Base-by-base conservation (phyloP, 257 asterid genomes). In the Phtheirospermum japonicum region DNA sequence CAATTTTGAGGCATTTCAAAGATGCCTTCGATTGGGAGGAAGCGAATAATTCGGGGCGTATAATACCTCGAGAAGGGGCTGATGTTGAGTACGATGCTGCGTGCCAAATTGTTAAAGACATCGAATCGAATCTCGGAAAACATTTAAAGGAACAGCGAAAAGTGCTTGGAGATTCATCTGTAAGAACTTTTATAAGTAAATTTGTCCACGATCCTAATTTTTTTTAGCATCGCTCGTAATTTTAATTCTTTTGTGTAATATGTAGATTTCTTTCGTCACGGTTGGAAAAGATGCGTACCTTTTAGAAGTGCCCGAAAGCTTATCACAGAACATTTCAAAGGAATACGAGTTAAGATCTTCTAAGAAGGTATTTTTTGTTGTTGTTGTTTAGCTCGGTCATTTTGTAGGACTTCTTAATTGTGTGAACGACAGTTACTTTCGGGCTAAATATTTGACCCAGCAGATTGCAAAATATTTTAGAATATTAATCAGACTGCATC, bases 1-100 rank as follows among this genome's bases (percentile, higher is more conserved):
- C 85, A 19, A 73, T 85, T 80, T 77, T 92, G 68, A 79, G 63
- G 65, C 81, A 79, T 75, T 92, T 86, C 89, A 92, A 83, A 77
- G 94, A 80, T 73, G 95, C 93, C 65, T 92, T 92, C 67, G 99
- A 89, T 71, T 92, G 99, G 97, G 86, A 74, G 69, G 97, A 89
- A 82, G 99, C 99, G 74, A 77, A 80, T 73, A 75, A 70, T 59
- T 89, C 96, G 7, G 99, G 99, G 37, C 97, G 99, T 61, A 75
- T 92, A 56, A 79, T 92, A 76, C 99, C 97, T 42, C 78, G 81
- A 68, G 95, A 86, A 71, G 97, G 97, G 73, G 99, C 79, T 66
- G 99, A 92, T 80, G 19, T 79, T n/a, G 88, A 81, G 67, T 92
- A 86, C 79, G 97, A 89, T 76, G 84, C 86, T 72, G 95, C 96